Conservation (phyloP, 2,329 filamentous ascomycete genomes). For the Corynespora cassiicola region DNA sequence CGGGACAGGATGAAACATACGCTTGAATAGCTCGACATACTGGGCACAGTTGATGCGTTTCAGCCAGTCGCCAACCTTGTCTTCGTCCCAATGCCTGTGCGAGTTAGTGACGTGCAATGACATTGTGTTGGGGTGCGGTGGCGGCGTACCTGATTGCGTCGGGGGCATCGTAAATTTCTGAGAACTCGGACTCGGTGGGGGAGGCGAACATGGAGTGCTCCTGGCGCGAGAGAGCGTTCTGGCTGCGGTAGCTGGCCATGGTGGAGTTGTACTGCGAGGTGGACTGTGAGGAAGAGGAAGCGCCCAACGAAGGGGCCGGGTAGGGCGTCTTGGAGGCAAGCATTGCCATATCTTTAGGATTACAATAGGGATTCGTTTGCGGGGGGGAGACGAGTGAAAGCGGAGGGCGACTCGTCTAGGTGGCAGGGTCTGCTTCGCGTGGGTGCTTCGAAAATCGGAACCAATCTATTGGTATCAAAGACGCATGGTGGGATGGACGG, state of each 20-base stretch:
- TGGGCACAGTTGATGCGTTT: conserved; percentile 90
- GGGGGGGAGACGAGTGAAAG: conserved; percentile 3
- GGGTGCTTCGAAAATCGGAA: conserved; percentile 7
- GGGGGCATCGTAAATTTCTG: conserved; percentile 74
- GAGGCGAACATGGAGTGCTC: conserved; percentile 71
- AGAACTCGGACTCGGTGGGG: conserved; percentile 92
- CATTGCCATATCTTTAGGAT: conserved; percentile 68
- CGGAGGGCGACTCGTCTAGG: conserved; percentile 4
- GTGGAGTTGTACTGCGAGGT: conserved; percentile 43
- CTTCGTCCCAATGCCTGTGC: conserved; percentile 79
- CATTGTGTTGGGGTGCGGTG: not conserved
- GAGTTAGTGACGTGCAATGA: conserved; percentile 19
- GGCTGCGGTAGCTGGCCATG: conserved; percentile 43
- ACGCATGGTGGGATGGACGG: conserved; percentile 17
- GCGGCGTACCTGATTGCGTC: conserved; percentile 59
- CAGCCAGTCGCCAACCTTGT: conserved; percentile 89
- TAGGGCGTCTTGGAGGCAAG: conserved; percentile 77
- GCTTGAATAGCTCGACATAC: conserved; percentile 87
- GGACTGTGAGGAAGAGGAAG: conserved; percentile 32
- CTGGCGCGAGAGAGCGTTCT: conserved; percentile 36
- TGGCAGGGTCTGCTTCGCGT: conserved; percentile 7
- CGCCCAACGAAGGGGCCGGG: conserved; percentile 59
- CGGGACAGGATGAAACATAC: conserved; percentile 40
- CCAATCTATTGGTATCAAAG: conserved; percentile 9
- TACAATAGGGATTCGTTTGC: not conserved